Evolutionary conservation across 306 rosid genomes (phyloP), one percentile per base, ranked within the genome.

Genomic region (Cicer bijugum): DNA sequence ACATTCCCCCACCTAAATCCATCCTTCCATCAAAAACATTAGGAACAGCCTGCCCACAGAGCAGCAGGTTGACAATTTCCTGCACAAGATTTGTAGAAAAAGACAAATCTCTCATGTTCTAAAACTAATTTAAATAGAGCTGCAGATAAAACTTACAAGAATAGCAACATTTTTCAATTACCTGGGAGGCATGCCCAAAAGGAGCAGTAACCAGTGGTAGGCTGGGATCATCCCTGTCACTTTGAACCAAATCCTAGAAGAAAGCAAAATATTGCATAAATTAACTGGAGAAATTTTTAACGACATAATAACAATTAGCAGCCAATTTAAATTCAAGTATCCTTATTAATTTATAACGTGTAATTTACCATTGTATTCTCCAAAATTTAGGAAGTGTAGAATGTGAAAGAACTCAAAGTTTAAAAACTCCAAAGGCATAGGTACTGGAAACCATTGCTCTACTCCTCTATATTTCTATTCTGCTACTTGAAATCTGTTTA

Each of bases 161-260:
- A 71, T 16, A 44, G 39, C 28, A 19, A 7, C 73, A 52, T 47
- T 72, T 70, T 37, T 75, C 55, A 68, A 61, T 47, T 64, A 94
- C 99, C 99, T 91, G 99, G 62, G 99, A 94, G 59, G 99, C 99
- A 81, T 94, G 99, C 62, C 99, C 97, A 85, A 91, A 94, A 77
- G 99, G 99, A 82, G 99, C 97, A 77, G 99, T 94, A 70, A 94
- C 99, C 68, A 94, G 85, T 52, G 97, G 97, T 23, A 88, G 88
- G 86, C 89, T 88, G 35, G 99, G 99, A 84, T 94, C 99, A 82
- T 94, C 99, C 85, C 99, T 83, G 80, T 94, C 99, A 23, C 90
- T 86, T 80, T 94, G 99, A 78, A 94, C 88, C 77, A 81, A 77
- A 71, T 94, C 96, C 97, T 94, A 51, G 67, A 70, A 20, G 62